Evolutionary conservation across 768 basidiomycete species (phyloP), one percentile per base, ranked within the genome.

Genomic region (Serendipita vermifera): DNA sequence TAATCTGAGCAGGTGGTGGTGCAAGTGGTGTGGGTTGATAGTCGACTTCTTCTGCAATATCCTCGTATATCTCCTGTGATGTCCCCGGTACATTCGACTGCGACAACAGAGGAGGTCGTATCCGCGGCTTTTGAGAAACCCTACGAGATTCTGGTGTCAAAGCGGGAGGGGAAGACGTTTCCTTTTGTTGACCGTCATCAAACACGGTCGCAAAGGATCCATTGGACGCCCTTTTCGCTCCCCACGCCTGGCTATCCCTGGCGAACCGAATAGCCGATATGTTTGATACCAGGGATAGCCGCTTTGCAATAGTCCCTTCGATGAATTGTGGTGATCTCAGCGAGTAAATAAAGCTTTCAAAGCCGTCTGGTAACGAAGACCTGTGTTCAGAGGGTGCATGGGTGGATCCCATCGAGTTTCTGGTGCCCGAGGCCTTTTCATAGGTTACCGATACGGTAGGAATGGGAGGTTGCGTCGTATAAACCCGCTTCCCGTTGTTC

Each of bases 151-250:
- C n/a, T n/a, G n/a, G n/a, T n/a, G n/a, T n/a, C n/a, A n/a, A n/a
- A n/a, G n/a, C n/a, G n/a, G 17, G 46, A 22, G 22, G n/a, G 46
- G 46, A 7, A 9, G 46, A 27, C 5, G 15, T 26, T 11, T 24
- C 15, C n/a, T n/a, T n/a, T 20, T 51, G 46, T 15, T 51, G 9
- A 51, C 24, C 17, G 9, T 22, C 46, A 31, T 51, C 46, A 29
- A 51, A 51, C 22, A 51, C 46, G 9, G 46, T 51, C 46, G n/a
- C n/a, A 51, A 9, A n/a, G 24, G 46, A 26, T 51, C 46, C 17
- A 29, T 9, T 7, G 46, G n/a, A n/a, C n/a, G 46, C 26, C 22
- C n/a, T 27, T 29, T 31, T 51, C 22, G 24, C 9, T 20, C 24
- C 24, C 46, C 46, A 51, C n/a, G 15, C 46, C n/a, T 31, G 46